Evolutionary conservation across 2,329 filamentous ascomycete species (phyloP).

Genomic region (Neoascochyta sp.): DNA sequence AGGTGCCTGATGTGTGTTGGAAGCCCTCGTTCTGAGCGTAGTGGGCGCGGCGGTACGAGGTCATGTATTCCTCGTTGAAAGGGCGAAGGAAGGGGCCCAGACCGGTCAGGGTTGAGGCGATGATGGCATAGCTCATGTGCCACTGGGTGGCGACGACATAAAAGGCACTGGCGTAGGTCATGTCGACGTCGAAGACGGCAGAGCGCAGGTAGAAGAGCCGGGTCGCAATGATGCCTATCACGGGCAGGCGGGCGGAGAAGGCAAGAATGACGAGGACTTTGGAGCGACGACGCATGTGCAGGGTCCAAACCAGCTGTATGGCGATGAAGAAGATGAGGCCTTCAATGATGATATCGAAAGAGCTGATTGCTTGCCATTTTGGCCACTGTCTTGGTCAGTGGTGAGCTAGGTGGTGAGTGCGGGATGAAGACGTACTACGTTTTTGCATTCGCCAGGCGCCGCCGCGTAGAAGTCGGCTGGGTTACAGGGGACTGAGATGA

Average conservation of each 20-base stretch:
- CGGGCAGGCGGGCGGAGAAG: slow-evolving; percentile 28
- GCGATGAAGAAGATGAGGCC: slow-evolving; percentile 27
- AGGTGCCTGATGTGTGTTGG: slow-evolving; percentile 4
- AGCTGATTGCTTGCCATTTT: slow-evolving; percentile 28
- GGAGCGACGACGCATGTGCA: slow-evolving; percentile 25
- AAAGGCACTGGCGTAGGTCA: slow-evolving; percentile 17
- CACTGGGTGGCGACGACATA: slow-evolving; percentile 32
- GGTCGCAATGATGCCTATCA: slow-evolving; percentile 22
- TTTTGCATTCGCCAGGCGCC: slow-evolving; percentile 12
- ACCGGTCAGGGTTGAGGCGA: slow-evolving; percentile 30
- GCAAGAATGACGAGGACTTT: slow-evolving; percentile 28
- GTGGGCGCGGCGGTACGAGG: slow-evolving; percentile 14
- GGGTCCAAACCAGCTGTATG: slow-evolving; percentile 20
- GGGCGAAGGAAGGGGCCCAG: slow-evolving; percentile 34
- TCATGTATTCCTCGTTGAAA: slow-evolving; percentile 24
- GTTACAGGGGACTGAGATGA: slow-evolving; percentile 28
- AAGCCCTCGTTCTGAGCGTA: slow-evolving; percentile 7
- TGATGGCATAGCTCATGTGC: slow-evolving; percentile 37
- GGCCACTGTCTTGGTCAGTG: slow-evolving; percentile 17
- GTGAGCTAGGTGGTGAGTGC: background rate
- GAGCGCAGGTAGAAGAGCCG: slow-evolving; percentile 26
- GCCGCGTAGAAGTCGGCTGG: slow-evolving; percentile 16
- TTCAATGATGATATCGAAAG: slow-evolving; percentile 28
- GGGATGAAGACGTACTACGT: slow-evolving; percentile 15
- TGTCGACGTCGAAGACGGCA: slow-evolving; percentile 11